These are phyloP conservation scores for Sparassis latifolia DNA, from an alignment of 1,284 basidiomycete species.

Conservation along the genomic window DNA sequence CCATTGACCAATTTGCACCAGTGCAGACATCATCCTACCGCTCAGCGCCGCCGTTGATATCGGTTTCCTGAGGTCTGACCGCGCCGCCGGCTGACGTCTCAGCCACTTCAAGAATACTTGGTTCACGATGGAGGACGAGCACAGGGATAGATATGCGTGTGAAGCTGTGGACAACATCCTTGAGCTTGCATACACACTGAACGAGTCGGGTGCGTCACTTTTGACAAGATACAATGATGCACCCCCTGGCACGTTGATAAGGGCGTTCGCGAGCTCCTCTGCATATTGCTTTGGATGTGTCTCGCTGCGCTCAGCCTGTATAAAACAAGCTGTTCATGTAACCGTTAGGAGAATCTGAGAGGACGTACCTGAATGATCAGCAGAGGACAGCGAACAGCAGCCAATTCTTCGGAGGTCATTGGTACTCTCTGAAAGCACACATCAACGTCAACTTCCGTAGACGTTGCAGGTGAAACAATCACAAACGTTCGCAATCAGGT, in stretches of 20 bases:
- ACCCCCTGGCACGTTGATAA: constrained; percentile 43
- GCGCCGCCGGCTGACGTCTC: constrained; percentile 39
- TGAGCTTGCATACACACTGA: constrained; percentile 2
- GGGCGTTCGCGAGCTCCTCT: constrained; percentile 41
- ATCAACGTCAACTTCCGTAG: too few relatives aligned
- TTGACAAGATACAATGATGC: constrained; percentile 52
- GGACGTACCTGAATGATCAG: constrained; percentile 62
- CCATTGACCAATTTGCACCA: constrained; percentile 46
- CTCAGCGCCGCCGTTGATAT: constrained; percentile 8
- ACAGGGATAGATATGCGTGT: constrained; percentile 41
- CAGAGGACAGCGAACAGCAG: constrained; percentile 53
- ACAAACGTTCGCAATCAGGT: constrained; percentile 46
- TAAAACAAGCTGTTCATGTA: background rate
- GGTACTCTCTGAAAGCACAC: constrained; percentile 39
- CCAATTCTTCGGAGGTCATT: constrained; percentile 40
- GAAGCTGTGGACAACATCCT: constrained; percentile 31
- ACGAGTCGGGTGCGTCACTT: constrained; percentile 33
- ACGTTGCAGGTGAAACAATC: background rate
- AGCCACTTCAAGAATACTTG: constrained; percentile 60
- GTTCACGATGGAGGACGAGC: constrained; percentile 58
- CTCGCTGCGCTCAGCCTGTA: constrained; percentile 55
- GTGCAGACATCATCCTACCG: constrained; percentile 47
- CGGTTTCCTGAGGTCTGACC: constrained; percentile 37
- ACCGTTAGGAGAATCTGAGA: background rate
- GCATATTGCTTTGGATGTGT: constrained; percentile 51